Percentiles rank a stretch among this genome's conserved stretches.
Conservation (phyloP, 75 land plant species). For the Cunninghamia lanceolata region DNA sequence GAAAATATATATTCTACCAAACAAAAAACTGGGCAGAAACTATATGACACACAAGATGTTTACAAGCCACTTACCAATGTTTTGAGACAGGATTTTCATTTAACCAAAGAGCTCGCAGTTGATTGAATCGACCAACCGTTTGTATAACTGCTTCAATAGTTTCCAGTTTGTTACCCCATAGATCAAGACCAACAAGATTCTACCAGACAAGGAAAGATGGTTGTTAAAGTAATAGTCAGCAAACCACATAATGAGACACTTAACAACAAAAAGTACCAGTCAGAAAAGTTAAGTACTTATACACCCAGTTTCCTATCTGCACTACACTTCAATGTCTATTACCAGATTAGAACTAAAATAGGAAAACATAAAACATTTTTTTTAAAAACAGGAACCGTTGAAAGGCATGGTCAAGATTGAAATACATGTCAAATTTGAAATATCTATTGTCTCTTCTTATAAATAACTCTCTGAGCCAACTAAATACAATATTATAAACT, state of each 20-base stretch:
- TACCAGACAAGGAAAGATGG: conserved; percentile 19
- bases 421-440: neutral
- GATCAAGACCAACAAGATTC: conserved; percentile 78
- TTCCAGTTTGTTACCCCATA: conserved; percentile 85
- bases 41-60: neutral
- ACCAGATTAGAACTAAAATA: neutral
- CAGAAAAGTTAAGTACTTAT: neutral
- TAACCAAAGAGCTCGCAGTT: conserved; percentile 83
- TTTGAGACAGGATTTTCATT: conserved; percentile 73
- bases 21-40: neutral
- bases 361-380: neutral
- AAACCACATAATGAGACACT: neutral
- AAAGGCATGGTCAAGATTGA: neutral
- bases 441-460: neutral
- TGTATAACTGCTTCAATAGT: conserved; percentile 49
- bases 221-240: neutral
- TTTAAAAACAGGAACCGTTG: neutral
- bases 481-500: neutral
- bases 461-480: neutral
- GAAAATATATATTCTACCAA: conserved; percentile 1
- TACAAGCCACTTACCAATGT: conserved; percentile 29
- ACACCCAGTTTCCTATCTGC: neutral
- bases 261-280: neutral
- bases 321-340: neutral
- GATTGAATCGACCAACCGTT: conserved; percentile 42